phyloP scores from a whole-genome alignment of 1,139 yeast genomes.

The Groenewaldozyma auringiensis region DNA sequence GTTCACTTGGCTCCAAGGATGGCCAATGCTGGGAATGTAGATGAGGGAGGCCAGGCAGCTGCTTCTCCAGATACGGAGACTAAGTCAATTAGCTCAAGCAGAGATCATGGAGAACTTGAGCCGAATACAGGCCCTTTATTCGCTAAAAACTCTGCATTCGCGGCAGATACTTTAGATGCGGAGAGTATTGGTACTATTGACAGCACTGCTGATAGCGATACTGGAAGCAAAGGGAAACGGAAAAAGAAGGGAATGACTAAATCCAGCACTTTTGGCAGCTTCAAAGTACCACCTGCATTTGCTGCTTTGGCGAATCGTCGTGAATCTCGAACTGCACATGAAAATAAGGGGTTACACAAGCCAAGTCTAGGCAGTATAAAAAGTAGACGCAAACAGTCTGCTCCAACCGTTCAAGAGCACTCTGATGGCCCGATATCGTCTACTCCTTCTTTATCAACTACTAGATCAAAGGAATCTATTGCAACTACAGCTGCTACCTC shows the following conservation, averaged over 20 bases:
- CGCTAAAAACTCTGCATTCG: too few species aligned
- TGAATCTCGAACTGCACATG: background rate
- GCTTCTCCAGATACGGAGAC: too few species aligned
- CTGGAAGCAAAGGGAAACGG: background rate
- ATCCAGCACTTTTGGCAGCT: background rate
- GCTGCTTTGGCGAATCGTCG: slow-evolving; percentile 4
- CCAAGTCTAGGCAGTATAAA: background rate
- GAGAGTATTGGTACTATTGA: too few species aligned
- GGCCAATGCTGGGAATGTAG: too few species aligned
- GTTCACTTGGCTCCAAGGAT: too few species aligned
- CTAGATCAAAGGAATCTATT: background rate
- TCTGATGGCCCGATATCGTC: background rate
- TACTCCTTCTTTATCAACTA: background rate
- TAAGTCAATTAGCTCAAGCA: too few species aligned
- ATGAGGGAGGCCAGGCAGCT: too few species aligned
- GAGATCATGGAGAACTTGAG: too few species aligned
- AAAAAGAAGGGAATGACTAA: background rate
- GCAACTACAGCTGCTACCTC: background rate
- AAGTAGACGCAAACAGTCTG: background rate
- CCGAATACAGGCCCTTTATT: too few species aligned
- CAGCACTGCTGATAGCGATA: background rate
- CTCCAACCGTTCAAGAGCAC: too few species aligned
- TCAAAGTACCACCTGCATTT: slow-evolving; percentile 12
- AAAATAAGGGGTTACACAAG: background rate
- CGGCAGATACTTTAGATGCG: too few species aligned